Base-by-base conservation (phyloP, 148 eudicot species). In the Rhododendron williamsianum region DNA sequence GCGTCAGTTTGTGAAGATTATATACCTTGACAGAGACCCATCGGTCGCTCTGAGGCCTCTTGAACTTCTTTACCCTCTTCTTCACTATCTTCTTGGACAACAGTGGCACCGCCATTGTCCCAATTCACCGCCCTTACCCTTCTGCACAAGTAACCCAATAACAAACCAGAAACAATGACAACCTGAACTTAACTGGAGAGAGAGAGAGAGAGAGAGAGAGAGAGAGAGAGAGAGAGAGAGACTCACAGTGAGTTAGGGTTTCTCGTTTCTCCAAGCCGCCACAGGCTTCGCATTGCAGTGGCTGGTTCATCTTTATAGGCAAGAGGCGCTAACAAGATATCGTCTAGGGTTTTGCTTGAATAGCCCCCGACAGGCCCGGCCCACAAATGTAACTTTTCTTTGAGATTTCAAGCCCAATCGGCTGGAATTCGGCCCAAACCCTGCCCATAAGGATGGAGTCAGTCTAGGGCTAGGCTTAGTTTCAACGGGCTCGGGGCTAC, bases 11-110 rank as follows among this genome's bases (percentile, higher is more conserved):
- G 5, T n/a, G 9, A 2, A 13, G 9, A 58, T 3, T 41, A 43
- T 10, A 72, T 73, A 94, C 97, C 95, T 93, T 93, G 85, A 94
- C 92, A 13, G 88, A 89, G 85, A 92, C 87, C 74, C 85, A 86
- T 13, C 95, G 91, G 78, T 94, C 95, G 81, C 89, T 82, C 41
- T 91, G 93, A 11, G 92, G 90, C 84, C 97, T 90, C 94, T 93
- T 93, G 87, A 94, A 94, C 84, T 90, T 87, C 92, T 92, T 93
- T 36, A 91, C 92, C 30, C 97, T 86, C 91, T 94, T 94, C 92
- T 93, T 94, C 76, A 94, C 91, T 23, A 93, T 90, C 91, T 91
- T 94, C 91, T 94, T 94, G 25, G 83, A 84, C 21, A 94, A 84
- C 74, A 89, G 49, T 35, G 98, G 95, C 51, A 93, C 95, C 85